Base-by-base conservation (phyloP, 169 alveolate species). In the Babesia sp. region DNA sequence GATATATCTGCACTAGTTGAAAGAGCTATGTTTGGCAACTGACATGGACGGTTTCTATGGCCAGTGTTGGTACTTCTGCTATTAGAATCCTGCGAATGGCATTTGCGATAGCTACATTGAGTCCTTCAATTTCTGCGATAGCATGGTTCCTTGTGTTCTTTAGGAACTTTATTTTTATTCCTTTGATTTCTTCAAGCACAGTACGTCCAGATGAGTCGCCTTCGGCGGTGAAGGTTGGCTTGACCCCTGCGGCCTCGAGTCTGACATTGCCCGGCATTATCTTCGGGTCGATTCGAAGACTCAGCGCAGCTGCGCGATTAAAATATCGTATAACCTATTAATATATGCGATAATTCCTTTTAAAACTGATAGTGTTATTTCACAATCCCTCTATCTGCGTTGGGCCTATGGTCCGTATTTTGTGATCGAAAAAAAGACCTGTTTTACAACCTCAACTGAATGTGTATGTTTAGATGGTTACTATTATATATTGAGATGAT, bases 31-130 rank as follows among this genome's bases (percentile, higher is more conserved):
- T 14, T 33, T 22, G 14, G 3, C n/a, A n/a, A 39, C 71, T 59
- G 31, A 90, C 90, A 48, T 85, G 86, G 18, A 97, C 99, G 60
- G 93, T 87, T 71, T 97, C 98, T 29, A 96, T 92, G 4, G 99
- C 99, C 87, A 97, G 93, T 48, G 99, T 95, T 20, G 99, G 99
- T 12, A 96, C 96, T 82, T 97, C 99, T 6, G 98, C 95, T 37
- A 97, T 75, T 78, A 97, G 93, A 44, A 96, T 94, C 85, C 99
- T 90, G 69, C 99, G 90, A 31, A 97, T 76, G 26, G 99, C 96
- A 84, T 96, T 95, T 31, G 99, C 99, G 67, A 95, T 86, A 18
- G 98, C 85, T 22, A 95, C 93, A 76, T 97, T 96, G 42, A 94
- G 91, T 26, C 97, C 95, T 55, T 85, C 85, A 45, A 97, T 71